phyloP scores from a whole-genome alignment of 768 basidiomycete species.

The Aureoboletus auriporus region DNA sequence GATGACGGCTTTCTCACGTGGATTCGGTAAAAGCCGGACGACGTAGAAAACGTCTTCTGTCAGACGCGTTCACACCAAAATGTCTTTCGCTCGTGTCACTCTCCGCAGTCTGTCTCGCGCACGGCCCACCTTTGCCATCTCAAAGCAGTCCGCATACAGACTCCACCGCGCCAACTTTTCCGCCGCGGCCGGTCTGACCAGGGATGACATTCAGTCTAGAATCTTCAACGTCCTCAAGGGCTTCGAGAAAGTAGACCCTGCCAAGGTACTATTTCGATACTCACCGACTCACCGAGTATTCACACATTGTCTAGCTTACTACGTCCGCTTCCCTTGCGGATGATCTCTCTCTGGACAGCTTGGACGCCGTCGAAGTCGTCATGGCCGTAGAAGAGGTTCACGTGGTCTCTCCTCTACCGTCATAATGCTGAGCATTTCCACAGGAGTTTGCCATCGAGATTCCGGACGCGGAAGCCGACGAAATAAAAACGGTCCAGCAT shows the following conservation, averaged over 20 bases:
- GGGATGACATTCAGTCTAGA: slow-evolving; percentile 20
- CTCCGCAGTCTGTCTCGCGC: slow-evolving; percentile 27
- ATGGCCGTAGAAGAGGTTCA: slow-evolving; percentile 95
- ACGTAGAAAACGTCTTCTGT: not conserved
- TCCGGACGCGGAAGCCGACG: slow-evolving; percentile 94
- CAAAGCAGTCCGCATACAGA: slow-evolving; percentile 28
- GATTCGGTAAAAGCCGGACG: slow-evolving; percentile 27
- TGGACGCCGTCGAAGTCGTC: slow-evolving; percentile 96
- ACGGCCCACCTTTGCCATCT: slow-evolving; percentile 25
- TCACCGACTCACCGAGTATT: slow-evolving; percentile 20
- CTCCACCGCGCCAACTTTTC: slow-evolving; percentile 31
- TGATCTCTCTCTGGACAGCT: slow-evolving; percentile 72
- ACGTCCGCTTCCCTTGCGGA: slow-evolving; percentile 48
- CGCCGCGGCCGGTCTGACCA: slow-evolving; percentile 20
- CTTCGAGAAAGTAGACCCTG: slow-evolving; percentile 27
- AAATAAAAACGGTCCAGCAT: slow-evolving; percentile 87
- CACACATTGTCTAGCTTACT: slow-evolving; percentile 48
- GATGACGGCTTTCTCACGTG: no score
- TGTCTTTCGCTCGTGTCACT: slow-evolving; percentile 34
- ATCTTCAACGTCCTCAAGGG: slow-evolving; percentile 29
- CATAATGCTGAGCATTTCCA: not conserved
- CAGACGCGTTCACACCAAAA: slow-evolving; percentile 24
- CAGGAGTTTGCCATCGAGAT: slow-evolving; percentile 98
- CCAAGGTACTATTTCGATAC: slow-evolving; percentile 20
- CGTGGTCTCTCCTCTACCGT: slow-evolving; percentile 1